phyloP scores from a whole-genome alignment of 2,329 filamentous ascomycete species.

The Colletotrichum caudatum region DNA sequence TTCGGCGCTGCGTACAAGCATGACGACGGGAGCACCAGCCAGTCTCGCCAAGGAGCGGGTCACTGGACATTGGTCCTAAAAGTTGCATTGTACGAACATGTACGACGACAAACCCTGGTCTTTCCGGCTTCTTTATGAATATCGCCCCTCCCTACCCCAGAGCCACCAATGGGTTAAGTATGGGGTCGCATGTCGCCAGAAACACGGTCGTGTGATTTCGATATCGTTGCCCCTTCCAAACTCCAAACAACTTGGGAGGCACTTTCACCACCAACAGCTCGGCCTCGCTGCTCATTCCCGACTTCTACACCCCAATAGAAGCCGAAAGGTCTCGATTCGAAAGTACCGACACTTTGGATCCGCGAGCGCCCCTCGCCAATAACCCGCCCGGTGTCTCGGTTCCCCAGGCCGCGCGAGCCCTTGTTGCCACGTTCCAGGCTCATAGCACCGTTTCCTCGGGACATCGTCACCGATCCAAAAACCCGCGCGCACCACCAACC shows the following conservation, averaged over 20 bases:
- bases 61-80: background rate
- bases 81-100: background rate
- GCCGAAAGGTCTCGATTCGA: background rate
- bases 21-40: background rate
- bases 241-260: background rate
- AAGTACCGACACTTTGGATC: background rate
- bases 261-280: background rate
- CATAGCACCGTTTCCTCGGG: no score
- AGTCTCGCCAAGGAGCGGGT: slow-evolving; percentile 10
- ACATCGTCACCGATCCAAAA: background rate
- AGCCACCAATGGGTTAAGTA: slow-evolving; percentile 7
- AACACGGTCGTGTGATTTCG: background rate
- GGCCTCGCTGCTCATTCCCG: background rate
- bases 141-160: background rate
- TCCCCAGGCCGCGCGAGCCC: background rate
- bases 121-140: background rate
- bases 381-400: background rate
- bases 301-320: background rate
- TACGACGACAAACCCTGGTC: slow-evolving; percentile 13
- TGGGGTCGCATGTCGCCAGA: background rate
- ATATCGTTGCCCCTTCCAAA: background rate
- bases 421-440: background rate
- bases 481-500: background rate
- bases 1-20: background rate
- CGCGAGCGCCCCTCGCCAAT: background rate